Evolutionary conservation across 2,329 filamentous ascomycete species (phyloP), one percentile per base, ranked within the genome.

Genomic region (Colletotrichum tamarilloi): DNA sequence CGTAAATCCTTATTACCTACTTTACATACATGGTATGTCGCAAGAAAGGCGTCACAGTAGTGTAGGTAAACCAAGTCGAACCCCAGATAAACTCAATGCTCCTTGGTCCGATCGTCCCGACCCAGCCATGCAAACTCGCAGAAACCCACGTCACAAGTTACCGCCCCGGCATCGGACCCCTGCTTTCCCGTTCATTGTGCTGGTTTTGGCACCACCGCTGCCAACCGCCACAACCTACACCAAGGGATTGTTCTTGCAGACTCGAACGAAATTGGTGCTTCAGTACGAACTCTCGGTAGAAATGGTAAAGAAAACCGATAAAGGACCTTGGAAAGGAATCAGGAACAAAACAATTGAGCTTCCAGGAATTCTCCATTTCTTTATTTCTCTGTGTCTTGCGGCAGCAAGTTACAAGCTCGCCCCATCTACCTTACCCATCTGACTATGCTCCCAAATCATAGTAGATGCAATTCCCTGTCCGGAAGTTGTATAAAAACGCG

Each of bases 401-500:
- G 32, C 32, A 19, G 42, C 6, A 16, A 28, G 32, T 42, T 16
- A 52, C 26, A 22, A 11, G 55, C 62, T 6, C 24, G 2, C 4
- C 24, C 26, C n/a, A n/a, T 16, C 32, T 22, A 19, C 28, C 68
- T 9, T 5, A 19, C 5, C 16, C 22, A 8, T 14, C 38, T 2
- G 14, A 16, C 77, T 77, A 87, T n/a, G 80, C 82, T 35, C 85
- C 85, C 56, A 98, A 83, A 82, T 98, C 95, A 82, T 98, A 98
- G 80, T 96, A 94, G 63, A 98, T 88, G 80, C 94, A 95, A 72
- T 89, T 92, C 0, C 93, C 94, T 11, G 94, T 97, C 73, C 95
- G 88, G 78, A 97, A 98, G 78, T 98, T 98, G 83, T 97, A 98
- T 65, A 98, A 89, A 83, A 97, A 97, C 12, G 94, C 93, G 80